A percentile compares a stretch with the other conserved stretches of the same genome.
Conservation (phyloP, 2,329 filamentous ascomycete genomes). For the Colletotrichum lini region DNA sequence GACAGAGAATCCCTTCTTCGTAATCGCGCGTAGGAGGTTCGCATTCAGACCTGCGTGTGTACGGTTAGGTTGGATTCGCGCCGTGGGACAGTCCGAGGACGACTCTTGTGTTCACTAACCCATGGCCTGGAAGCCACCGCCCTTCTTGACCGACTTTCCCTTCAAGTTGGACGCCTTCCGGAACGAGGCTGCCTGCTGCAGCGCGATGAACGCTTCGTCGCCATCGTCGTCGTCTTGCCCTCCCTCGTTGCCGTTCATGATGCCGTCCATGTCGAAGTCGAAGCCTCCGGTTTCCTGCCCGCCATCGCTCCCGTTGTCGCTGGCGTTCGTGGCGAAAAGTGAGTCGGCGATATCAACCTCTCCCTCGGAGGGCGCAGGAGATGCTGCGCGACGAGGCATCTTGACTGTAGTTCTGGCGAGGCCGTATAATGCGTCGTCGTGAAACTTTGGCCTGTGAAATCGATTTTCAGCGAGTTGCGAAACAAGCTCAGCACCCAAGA, state of each 20-base stretch:
- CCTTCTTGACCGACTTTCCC: constrained; percentile 91
- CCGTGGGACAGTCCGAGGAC: not conserved
- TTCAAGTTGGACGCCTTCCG: constrained; percentile 87
- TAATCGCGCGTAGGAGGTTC: constrained; percentile 89
- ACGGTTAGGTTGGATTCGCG: not conserved
- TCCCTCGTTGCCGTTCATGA: constrained; percentile 71
- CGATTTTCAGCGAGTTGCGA: constrained; percentile 16
- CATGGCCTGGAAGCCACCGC: constrained; percentile 97
- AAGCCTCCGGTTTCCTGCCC: constrained; percentile 56
- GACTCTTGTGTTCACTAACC: constrained; percentile 60
- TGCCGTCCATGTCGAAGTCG: constrained; percentile 71
- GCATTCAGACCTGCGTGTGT: constrained; percentile 75
- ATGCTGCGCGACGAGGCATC: constrained; percentile 82
- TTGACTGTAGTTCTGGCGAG: constrained; percentile 23
- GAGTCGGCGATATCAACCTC: constrained; percentile 91
- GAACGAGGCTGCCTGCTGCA: constrained; percentile 88
- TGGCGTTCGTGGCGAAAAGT: constrained; percentile 71
- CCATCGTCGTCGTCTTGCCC: constrained; percentile 72
- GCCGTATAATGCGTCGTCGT: not conserved
- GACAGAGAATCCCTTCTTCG: constrained; percentile 93
- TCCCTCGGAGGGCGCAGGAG: constrained; percentile 88
- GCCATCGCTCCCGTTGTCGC: constrained; percentile 59
- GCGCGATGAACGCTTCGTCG: constrained; percentile 92
- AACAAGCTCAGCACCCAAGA: constrained; percentile 27
- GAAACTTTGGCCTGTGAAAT: constrained; percentile 12